phyloP scores from a whole-genome alignment of 1,284 basidiomycete species.

The Trichosporon ovoides region DNA sequence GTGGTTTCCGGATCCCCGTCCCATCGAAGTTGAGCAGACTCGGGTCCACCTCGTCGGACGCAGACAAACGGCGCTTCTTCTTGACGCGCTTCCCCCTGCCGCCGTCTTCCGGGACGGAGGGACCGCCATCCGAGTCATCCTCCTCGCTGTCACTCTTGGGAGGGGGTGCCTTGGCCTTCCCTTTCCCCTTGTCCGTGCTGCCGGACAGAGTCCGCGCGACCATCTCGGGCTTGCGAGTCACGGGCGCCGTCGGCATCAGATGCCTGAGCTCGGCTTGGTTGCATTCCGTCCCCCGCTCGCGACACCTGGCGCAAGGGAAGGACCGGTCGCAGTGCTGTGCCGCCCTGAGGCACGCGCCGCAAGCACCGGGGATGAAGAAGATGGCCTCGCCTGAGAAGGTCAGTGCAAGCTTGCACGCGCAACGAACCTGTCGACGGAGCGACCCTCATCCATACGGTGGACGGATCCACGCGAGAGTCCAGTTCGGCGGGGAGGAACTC shows the following conservation, averaged over 20 bases:
- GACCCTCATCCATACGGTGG: conserved; percentile 33
- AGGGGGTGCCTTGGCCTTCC: conserved; percentile 8
- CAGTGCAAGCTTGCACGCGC: neutral
- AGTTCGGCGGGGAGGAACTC: conserved; percentile 30
- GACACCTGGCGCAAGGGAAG: conserved; percentile 33
- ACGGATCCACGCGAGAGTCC: conserved; percentile 28
- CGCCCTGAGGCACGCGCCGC: conserved; percentile 26
- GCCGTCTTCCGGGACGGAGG: conserved; percentile 6
- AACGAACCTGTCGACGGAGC: conserved; percentile 9
- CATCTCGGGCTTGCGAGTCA: neutral
- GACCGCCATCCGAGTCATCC: conserved; percentile 4
- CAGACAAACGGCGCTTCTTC: conserved; percentile 35
- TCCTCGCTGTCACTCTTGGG: conserved; percentile 3
- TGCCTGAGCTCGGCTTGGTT: conserved; percentile 3
- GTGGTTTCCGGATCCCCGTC: conserved; percentile 6
- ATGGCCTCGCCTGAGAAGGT: conserved; percentile 24
- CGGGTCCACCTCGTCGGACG: conserved; percentile 26
- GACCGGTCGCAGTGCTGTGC: conserved; percentile 32
- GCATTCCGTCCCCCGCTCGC: conserved; percentile 6
- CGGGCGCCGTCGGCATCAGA: conserved; percentile 1
- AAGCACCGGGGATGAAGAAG: conserved; percentile 36
- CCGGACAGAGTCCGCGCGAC: neutral
- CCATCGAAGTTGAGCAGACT: conserved; percentile 22
- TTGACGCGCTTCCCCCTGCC: conserved; percentile 26
- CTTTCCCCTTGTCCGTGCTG: conserved; percentile 25